Evolutionary conservation across 2,329 filamentous ascomycete species (phyloP), one percentile per base, ranked within the genome.

Genomic region (Colletotrichum ledebouriae): DNA sequence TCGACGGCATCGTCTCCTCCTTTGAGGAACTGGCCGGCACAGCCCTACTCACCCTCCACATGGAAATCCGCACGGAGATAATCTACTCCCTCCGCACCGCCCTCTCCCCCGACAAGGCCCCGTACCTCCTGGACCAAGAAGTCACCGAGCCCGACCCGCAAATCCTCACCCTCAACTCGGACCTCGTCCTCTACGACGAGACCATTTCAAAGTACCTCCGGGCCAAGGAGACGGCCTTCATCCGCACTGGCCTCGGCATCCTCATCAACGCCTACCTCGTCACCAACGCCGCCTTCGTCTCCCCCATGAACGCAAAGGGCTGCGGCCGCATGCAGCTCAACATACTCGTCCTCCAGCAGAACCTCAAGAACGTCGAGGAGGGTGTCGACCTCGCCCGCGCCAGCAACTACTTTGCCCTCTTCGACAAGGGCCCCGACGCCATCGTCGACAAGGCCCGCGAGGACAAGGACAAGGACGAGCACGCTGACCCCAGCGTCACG

Each of bases 321-420:
- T 93, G 91, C 68, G 89, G 90, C n/a, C 88, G 94, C 42, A 94
- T 99, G 88, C 91, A 94, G 77, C 88, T 98, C 75, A 97, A 99
- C 77, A 94, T 98, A 56, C 86, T 98, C 25, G 96, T 99, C 46
- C 84, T 99, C 59, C 95, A 98, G 80, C 96, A 99, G 77, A 98
- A 97, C 75, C 88, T 99, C 63, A 97, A 97, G 82, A 97, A 97
- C 72, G 90, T 99, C 60, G 94, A 96, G 78, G 84, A 87, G 2
- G 87, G 86, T 9, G 90, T 92, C 3, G 85, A 87, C 64, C 83
- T 95, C 33, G 83, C 84, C 4, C 82, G 87, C 41, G 87, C 90
- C 1, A 86, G 88, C 20, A 85, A 87, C 67, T 95, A 92, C 80
- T 94, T 90, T 75, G 85, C 86, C 20, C 78, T 95, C 42, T 94